Percentiles rank a stretch among this genome's conserved stretches.
These are phyloP conservation scores for Lodderomyces oxycetoniae DNA, from an alignment of 1,139 yeast species.

Conservation along the genomic window DNA sequence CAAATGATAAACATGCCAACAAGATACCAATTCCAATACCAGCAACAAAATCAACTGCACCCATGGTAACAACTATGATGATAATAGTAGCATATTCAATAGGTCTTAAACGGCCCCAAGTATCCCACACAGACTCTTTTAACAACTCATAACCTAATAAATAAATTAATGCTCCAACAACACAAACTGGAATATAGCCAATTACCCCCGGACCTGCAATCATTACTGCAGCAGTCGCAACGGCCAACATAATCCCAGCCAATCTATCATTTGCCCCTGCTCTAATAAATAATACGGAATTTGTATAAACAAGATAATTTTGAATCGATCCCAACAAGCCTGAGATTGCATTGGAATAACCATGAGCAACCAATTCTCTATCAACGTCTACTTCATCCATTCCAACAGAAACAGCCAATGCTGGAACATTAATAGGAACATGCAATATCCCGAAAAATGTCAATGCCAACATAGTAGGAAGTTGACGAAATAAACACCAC, in stretches of 20 bases:
- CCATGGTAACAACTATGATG: constrained; percentile 88
- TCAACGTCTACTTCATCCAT: constrained; percentile 88
- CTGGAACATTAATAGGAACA: constrained; percentile 97
- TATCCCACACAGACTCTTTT: constrained; percentile 81
- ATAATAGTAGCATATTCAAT: constrained; percentile 83
- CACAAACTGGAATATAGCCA: constrained; percentile 91
- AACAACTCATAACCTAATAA: constrained; percentile 84
- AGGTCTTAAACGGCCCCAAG: constrained; percentile 66
- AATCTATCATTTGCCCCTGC: constrained; percentile 90
- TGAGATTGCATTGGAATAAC: constrained; percentile 82
- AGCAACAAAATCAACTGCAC: constrained; percentile 87
- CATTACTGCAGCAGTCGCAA: constrained; percentile 78
- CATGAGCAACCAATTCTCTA: constrained; percentile 91
- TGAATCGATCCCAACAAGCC: constrained; percentile 87
- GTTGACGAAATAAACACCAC: constrained; percentile 58
- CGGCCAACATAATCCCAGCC: constrained; percentile 83
- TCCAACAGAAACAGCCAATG: constrained; percentile 84
- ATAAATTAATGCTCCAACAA: constrained; percentile 89
- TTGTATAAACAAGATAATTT: constrained; percentile 90
- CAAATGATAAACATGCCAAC: constrained; percentile 86
- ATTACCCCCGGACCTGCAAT: constrained; percentile 86
- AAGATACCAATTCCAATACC: constrained; percentile 90
- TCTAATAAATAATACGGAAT: constrained; percentile 82
- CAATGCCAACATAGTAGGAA: constrained; percentile 92
- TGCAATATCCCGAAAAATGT: constrained; percentile 94